phyloP scores from a whole-genome alignment of 345 rosid genomes.

The Heritiera fomes region DNA sequence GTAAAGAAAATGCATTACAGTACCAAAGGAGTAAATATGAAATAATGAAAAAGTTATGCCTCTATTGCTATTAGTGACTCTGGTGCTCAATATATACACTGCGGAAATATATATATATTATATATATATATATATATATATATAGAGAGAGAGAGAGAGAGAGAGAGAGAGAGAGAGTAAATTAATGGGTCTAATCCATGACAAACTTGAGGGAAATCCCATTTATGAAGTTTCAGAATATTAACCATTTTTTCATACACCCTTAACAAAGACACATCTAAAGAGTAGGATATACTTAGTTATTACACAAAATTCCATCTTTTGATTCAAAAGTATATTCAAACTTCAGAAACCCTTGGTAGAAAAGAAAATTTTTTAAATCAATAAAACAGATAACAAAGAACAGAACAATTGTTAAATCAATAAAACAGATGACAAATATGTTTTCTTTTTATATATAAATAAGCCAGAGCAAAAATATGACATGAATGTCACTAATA shows the following conservation, averaged over 20 bases:
- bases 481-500: neutral
- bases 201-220: neutral
- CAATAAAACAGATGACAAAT: neutral
- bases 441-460: neutral
- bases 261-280: neutral
- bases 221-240: neutral
- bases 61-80: neutral
- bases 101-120: neutral
- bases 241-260: neutral
- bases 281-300: neutral
- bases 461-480: neutral
- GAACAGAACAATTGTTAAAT: neutral
- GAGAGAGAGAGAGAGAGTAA: neutral
- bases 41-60: conserved; percentile 6
- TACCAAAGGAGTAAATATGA: neutral
- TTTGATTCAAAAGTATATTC: neutral
- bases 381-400: neutral
- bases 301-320: neutral
- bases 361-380: neutral
- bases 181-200: neutral
- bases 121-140: too few relatives aligned
- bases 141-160: too few relatives aligned
- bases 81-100: neutral
- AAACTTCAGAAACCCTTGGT: neutral
- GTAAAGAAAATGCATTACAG: neutral